A percentile compares a stretch with the other conserved stretches of the same genome.
Conservation (phyloP, 1,139 yeast species). For the Hemisphaericaspora lyxosophila region DNA sequence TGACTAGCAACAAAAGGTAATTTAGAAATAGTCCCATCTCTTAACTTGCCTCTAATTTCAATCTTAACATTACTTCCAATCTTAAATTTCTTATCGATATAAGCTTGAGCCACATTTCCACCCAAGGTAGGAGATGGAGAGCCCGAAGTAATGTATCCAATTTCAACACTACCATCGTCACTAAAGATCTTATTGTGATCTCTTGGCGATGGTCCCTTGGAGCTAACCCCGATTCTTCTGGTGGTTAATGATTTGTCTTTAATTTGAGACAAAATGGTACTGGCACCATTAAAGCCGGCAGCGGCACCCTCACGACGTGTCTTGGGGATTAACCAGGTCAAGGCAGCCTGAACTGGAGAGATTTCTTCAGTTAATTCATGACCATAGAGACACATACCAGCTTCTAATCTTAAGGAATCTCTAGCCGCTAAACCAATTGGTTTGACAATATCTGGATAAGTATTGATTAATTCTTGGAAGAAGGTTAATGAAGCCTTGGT, state of each 20-base stretch:
- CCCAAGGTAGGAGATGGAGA: constrained; percentile 84
- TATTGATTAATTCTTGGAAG: constrained; percentile 59
- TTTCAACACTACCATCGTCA: constrained; percentile 45
- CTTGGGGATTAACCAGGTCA: constrained; percentile 88
- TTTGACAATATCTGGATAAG: constrained; percentile 57
- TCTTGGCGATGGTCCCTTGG: constrained; percentile 92
- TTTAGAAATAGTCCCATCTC: constrained; percentile 72
- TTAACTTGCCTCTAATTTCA: constrained; percentile 79
- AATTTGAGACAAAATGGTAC: constrained; percentile 67
- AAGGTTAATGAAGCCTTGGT: constrained; percentile 52
- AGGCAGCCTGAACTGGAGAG: constrained; percentile 86
- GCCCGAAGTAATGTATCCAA: constrained; percentile 87
- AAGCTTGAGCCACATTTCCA: constrained; percentile 92
- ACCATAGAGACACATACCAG: constrained; percentile 98
- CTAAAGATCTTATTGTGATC: constrained; percentile 69
- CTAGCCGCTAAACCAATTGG: constrained; percentile 97
- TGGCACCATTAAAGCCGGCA: constrained; percentile 75
- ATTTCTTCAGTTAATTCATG: constrained; percentile 80
- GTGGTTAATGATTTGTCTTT: constrained; percentile 56
- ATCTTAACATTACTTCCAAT: constrained; percentile 73
- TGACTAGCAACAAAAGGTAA: constrained; percentile 71
- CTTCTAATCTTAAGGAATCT: constrained; percentile 91
- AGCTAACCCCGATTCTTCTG: constrained; percentile 72
- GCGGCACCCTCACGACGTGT: constrained; percentile 58
- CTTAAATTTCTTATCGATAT: constrained; percentile 74